Conservation (phyloP, 306 rosid species). For the Benincasa hispida region DNA sequence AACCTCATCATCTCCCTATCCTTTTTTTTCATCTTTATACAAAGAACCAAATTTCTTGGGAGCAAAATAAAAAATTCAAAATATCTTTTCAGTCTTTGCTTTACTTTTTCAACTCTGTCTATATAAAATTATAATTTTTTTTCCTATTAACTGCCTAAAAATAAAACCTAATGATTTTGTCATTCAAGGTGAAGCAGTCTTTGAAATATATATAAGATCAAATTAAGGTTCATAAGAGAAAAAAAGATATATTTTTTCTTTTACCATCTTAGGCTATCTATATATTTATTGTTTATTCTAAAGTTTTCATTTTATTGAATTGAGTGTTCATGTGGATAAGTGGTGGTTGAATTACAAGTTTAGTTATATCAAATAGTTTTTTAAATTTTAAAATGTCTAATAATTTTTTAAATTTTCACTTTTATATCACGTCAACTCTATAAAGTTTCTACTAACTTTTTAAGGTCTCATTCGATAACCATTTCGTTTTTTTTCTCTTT, state of each 20-base stretch:
- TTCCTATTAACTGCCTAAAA: neutral
- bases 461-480: too few species aligned
- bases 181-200: neutral
- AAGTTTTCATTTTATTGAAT: neutral
- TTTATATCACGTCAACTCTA: too few species aligned
- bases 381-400: too few species aligned
- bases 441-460: too few species aligned
- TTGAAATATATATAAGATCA: neutral
- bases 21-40: neutral
- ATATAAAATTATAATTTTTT: neutral
- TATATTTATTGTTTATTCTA: neutral
- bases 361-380: too few species aligned
- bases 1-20: neutral
- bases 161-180: neutral
- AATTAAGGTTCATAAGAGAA: neutral
- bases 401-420: too few species aligned
- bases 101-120: neutral
- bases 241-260: neutral
- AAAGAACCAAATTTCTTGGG: neutral
- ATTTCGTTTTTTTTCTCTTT: too few species aligned
- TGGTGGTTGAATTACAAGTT: too few species aligned
- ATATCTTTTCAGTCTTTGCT: neutral
- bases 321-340: too few species aligned
- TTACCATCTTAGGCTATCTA: neutral
- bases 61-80: neutral